Evolutionary conservation across 257 asterid genomes (phyloP), one percentile per base, ranked within the genome.

Genomic region (Przewalskia tangutica): DNA sequence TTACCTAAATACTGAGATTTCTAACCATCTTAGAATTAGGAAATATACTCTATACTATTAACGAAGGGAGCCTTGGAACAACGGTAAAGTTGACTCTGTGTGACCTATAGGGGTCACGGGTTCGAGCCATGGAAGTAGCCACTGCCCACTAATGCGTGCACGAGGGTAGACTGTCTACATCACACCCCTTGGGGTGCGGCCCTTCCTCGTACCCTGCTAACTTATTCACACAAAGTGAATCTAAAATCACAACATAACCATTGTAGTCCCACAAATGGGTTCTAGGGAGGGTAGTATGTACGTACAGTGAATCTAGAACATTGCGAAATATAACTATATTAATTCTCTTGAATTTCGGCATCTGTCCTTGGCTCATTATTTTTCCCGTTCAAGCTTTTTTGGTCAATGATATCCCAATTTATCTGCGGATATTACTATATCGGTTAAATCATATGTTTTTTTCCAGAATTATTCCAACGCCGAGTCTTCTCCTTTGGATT

Each of bases 401-500:
- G 11, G 38, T 70, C 78, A 46, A 10, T 11, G 56, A n/a, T 18
- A 11, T 70, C 18, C 18, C 38, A 0, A 44, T 18, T n/a, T 70
- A 9, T 44, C 34, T 68, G 77, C 42, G 55, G 53, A 81, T 42
- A 42, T 67, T 67, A 67, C 27, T 67, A 46, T 65, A 66, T 63
- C n/a, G 81, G 85, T 85, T 82, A 76, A 11, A 50, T 77, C 64
- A 68, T 58, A 18, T 87, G 51, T 27, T 62, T 81, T 80, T 60
- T 44, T 88, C 84, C 94, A 95, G 99, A 88, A 83, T 75, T 87
- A 92, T 85, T 83, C 89, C 80, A 86, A 87, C 77, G 88, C 85
- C 8, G 94, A 92, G 84, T 94, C 91, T 64, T 92, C 92, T 17
- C 97, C 98, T 79, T 89, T 94, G 80, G 91, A 88, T 83, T 91